Conservation (phyloP, 2,329 filamentous ascomycete genomes). For the Ascocoryne sarcoides region DNA sequence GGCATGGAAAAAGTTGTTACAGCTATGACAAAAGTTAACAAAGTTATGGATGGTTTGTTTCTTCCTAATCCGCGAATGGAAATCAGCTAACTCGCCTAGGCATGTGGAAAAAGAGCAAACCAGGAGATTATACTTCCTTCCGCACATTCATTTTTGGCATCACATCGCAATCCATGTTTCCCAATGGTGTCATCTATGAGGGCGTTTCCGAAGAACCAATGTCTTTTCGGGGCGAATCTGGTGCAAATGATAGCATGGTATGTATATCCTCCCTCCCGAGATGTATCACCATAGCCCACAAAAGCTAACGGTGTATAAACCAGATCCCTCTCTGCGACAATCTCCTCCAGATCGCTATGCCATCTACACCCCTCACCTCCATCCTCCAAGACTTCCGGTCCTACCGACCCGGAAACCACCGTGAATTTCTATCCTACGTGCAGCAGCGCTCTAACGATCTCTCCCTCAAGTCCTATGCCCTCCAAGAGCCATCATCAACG, state of each 20-base stretch:
- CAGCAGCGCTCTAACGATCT: slow-evolving; percentile 39
- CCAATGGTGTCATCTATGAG: slow-evolving; percentile 82
- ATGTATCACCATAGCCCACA: too few relatives aligned
- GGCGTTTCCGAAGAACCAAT: slow-evolving; percentile 68
- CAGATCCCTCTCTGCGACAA: slow-evolving; percentile 80
- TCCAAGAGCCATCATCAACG: slow-evolving; percentile 43
- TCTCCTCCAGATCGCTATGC: slow-evolving; percentile 79
- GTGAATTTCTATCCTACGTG: slow-evolving; percentile 73
- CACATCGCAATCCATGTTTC: slow-evolving; percentile 89
- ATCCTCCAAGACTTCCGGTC: slow-evolving; percentile 83
- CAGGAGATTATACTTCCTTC: slow-evolving; percentile 77
- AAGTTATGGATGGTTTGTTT: slow-evolving; percentile 62
- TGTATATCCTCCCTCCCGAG: slow-evolving; percentile 7
- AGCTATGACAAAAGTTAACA: slow-evolving; percentile 62
- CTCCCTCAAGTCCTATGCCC: slow-evolving; percentile 50
- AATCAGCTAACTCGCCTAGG: too few relatives aligned
- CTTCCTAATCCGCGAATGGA: too few relatives aligned
- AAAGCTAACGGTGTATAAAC: too few relatives aligned
- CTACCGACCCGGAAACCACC: slow-evolving; percentile 83
- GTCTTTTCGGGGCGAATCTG: slow-evolving; percentile 83
- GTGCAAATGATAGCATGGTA: slow-evolving; percentile 88
- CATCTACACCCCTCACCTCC: slow-evolving; percentile 75
- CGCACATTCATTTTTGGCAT: slow-evolving; percentile 97
- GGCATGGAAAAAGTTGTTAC: slow-evolving; percentile 53
- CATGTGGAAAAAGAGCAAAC: slow-evolving; percentile 88